Evolutionary conservation across 2,329 filamentous ascomycete species (phyloP), one percentile per base, ranked within the genome.

Genomic region (Fusarium nodosum): DNA sequence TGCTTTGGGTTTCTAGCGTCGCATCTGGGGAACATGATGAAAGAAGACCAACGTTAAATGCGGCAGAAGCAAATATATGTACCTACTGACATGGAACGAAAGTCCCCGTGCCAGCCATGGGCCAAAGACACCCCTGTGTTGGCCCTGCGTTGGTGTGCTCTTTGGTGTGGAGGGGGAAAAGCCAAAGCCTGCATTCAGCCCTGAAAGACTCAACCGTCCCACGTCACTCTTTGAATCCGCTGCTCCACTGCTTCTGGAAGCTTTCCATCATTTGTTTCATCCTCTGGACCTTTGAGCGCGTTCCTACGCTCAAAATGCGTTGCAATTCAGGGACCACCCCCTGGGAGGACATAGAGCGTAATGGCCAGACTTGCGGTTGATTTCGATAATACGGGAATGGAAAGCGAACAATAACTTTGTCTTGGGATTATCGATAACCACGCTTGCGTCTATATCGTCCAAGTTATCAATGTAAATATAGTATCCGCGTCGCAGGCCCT

Each of bases 191-290:
- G 60, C 64, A 66, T 66, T 68, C 67, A 72, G 71, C 71, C 68
- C 71, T 72, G 69, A 36, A 60, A 59, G 54, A 54, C 42, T 42
- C 56, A 38, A 47, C 46, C 46, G 39, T 50, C 66, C 66, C 66
- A 69, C 48, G 66, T 66, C 61, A 69, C 53, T 39, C 48, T 58
- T 48, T 41, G 20, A 18, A 47, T 46, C 16, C 18, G 48, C 26
- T 57, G 39, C 56, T 66, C 72, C 72, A 74, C 72, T 74, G 59
- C 72, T 75, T 75, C 73, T 75, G 67, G 73, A 75, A 75, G 67
- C 47, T 64, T 75, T 75, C 73, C 54, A 72, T 75, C 22, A 56
- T 56, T 68, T 74, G 72, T 74, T 74, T 71, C 69, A 73, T 70
- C 68, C 68, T 69, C 56, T 64, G 56, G 55, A 66, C 72, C 56